Conservation (phyloP, 2,329 filamentous ascomycete genomes). For the Arachnomyces sp. region DNA sequence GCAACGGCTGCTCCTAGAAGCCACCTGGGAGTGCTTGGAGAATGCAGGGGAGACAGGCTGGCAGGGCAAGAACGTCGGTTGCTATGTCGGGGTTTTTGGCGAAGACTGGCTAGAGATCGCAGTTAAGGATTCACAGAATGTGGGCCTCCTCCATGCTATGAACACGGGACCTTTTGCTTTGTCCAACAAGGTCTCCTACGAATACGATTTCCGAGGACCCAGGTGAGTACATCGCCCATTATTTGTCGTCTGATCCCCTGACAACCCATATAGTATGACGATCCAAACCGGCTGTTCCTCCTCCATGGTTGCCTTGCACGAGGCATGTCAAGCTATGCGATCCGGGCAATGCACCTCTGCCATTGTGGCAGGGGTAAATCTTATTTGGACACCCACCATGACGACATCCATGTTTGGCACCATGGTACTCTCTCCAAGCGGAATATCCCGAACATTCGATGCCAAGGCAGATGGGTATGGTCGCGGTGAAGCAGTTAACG, state of each 20-base stretch:
- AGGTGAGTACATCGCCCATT: neutral
- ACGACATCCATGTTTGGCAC: neutral
- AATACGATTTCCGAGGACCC: constrained; percentile 18
- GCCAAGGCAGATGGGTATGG: constrained; percentile 38
- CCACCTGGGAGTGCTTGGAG: constrained; percentile 27
- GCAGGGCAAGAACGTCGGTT: constrained; percentile 22
- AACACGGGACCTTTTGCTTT: constrained; percentile 8
- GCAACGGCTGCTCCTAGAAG: constrained; percentile 27
- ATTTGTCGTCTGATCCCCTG: neutral
- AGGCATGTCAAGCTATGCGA: constrained; percentile 15
- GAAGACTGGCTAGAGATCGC: constrained; percentile 16
- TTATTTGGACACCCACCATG: neutral
- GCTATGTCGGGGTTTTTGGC: constrained; percentile 24
- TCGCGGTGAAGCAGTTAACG: constrained; percentile 39
- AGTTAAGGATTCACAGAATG: constrained; percentile 8
- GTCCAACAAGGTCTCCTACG: constrained; percentile 16
- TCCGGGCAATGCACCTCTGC: neutral
- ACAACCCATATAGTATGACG: constrained; percentile 8
- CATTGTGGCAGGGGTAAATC: neutral
- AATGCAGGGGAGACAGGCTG: constrained; percentile 23
- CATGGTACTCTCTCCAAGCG: constrained; percentile 22
- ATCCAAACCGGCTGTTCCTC: constrained; percentile 23
- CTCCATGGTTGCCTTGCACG: constrained; percentile 20
- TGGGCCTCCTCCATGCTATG: constrained; percentile 3
- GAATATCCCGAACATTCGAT: constrained; percentile 30